Base-by-base conservation (phyloP, 2,329 filamentous ascomycete genomes). In the Talaromyces sp. region DNA sequence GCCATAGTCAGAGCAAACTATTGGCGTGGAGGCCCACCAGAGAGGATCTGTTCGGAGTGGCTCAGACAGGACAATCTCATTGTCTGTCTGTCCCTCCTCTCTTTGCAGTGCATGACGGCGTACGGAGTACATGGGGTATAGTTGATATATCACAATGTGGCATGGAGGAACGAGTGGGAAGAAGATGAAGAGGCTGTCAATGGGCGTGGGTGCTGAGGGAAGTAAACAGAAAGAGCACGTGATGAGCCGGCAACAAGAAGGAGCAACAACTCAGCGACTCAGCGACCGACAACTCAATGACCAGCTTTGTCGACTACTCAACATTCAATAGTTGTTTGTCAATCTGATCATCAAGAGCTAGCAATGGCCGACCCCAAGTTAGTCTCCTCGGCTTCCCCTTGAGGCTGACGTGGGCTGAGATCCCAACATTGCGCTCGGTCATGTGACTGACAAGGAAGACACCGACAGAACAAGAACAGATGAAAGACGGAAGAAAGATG, bases 41-140 rank as follows among this genome's bases (percentile, higher is more conserved):
- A 25, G 21, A 35, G n/a, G 18, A 31, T 54, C 50, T 35, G n/a
- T n/a, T 31, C 50, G 50, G 21, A 52, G 50, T 54, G 44, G 50
- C 50, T 54, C 31, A 31, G 50, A 54, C 50, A 35, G 50, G 31
- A 54, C 50, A 54, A 54, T 54, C 18, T 54, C n/a, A 21, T 37
- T 54, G 48, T 18, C 28, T 33, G 25, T 35, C n/a, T n/a, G n/a
- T 18, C 31, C 31, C 31, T 28, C 28, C n/a, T n/a, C 48, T 35
- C 48, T 52, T 9, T 18, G 48, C 8, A 46, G 8, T 33, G 50
- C 50, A 54, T 54, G 31, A 37, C 50, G 14, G 46, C n/a, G 50
- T 35, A 16, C n/a, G n/a, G 33, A 35, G 50, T 48, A 16, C 23
- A 28, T 48, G 0, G 5, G 21, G n/a, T 31, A 37, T 37, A 28